phyloP scores from a whole-genome alignment of 148 eudicot genomes.

The Spergularia marina region DNA sequence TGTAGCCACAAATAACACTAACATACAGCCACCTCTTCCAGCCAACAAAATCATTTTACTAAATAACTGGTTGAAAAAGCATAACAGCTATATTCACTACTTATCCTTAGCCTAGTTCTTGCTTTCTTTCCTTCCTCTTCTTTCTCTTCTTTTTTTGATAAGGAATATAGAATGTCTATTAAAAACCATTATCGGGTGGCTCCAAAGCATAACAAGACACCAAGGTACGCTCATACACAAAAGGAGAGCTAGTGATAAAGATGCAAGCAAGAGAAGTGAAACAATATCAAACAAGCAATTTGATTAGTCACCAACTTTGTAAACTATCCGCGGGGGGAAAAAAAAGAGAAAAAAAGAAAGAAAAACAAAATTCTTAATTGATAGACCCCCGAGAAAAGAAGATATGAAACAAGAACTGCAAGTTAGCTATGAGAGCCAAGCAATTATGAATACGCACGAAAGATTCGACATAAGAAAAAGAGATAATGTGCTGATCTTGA shows the following conservation, averaged over 20 bases:
- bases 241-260: neutral
- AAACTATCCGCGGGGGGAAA: too few relatives aligned
- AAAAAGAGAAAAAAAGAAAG: too few relatives aligned
- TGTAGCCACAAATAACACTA: too few relatives aligned
- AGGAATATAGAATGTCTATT: too few relatives aligned
- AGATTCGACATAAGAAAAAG: neutral
- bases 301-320: too few relatives aligned
- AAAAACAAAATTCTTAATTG: too few relatives aligned
- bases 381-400: neutral
- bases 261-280: neutral
- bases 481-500: neutral
- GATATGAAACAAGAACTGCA: neutral
- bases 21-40: neutral
- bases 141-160: too few relatives aligned
- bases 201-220: too few relatives aligned
- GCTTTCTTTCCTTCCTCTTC: neutral
- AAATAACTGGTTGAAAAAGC: neutral
- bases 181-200: too few relatives aligned
- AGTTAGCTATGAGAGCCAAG: neutral
- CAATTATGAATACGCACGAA: neutral
- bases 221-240: too few relatives aligned
- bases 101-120: neutral
- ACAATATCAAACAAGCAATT: neutral
- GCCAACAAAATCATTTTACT: neutral
- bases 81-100: too few relatives aligned